Conservation (phyloP, 1,284 basidiomycete species). For the Porodaedalea pini region DNA sequence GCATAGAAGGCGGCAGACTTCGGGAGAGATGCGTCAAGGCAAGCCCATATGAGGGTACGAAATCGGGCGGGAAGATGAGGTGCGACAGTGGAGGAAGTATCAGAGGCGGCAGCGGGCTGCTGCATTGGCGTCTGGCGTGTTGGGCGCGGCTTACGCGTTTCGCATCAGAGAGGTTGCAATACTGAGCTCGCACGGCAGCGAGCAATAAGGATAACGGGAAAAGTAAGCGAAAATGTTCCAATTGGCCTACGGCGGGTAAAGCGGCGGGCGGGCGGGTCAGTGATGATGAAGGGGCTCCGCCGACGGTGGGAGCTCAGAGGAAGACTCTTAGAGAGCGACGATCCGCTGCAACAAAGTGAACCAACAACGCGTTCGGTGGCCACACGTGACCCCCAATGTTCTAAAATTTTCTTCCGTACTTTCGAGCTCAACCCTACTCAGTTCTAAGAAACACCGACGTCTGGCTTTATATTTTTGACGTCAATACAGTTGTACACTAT, state of each 20-base stretch:
- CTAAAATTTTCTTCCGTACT: conserved; percentile 3
- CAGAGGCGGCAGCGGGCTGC: conserved; percentile 39
- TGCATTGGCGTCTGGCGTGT: conserved; percentile 34
- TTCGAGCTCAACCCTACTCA: not conserved
- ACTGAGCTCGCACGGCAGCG: conserved; percentile 7
- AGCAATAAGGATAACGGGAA: conserved; percentile 16
- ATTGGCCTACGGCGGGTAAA: not conserved
- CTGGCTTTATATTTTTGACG: not conserved
- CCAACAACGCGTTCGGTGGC: not conserved
- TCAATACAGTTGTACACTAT: not conserved
- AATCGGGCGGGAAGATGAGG: conserved; percentile 62
- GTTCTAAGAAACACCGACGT: not conserved
- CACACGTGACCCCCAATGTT: not conserved
- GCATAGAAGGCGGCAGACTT: conserved; percentile 80
- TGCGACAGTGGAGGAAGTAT: conserved; percentile 37
- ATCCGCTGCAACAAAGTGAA: not conserved
- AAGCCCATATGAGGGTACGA: conserved; percentile 67
- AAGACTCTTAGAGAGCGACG: not conserved
- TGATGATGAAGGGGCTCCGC: not conserved
- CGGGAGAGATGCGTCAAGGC: conserved; percentile 71
- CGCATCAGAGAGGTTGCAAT: conserved; percentile 10
- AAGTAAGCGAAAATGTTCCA: not conserved
- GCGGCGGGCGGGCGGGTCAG: not conserved
- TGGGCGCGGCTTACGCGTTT: conserved; percentile 5
- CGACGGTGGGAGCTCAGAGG: conserved; percentile 2